These are phyloP conservation scores for Phanerochaete carnosa DNA, from an alignment of 768 basidiomycete species.

Conservation along the genomic window DNA sequence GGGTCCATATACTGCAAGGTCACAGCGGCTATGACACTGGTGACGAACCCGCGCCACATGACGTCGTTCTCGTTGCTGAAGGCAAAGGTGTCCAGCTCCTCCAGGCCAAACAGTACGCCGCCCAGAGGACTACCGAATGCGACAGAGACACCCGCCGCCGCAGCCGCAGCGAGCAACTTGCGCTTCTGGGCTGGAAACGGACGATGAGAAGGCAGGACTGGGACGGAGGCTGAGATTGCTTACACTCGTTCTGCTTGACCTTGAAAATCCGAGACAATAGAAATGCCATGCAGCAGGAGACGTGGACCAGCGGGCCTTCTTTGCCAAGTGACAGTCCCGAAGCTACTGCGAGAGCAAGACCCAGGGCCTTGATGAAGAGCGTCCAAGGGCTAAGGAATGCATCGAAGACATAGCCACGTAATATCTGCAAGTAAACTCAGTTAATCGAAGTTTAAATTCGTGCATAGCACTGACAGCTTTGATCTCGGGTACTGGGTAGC, in stretches of 20 bases:
- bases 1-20: conserved; percentile 82
- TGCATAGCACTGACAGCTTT: conserved; percentile 53
- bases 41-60: conserved; percentile 87
- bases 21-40: conserved; percentile 84
- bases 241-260: conserved; percentile 78
- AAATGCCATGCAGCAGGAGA: conserved; percentile 79
- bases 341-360: conserved; percentile 79
- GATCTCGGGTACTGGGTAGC: conserved; percentile 63
- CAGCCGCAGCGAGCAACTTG: conserved; percentile 77
- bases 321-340: conserved; percentile 85
- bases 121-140: conserved; percentile 88
- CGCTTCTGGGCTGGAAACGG: conserved; percentile 63
- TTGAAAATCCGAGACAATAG: conserved; percentile 63
- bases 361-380: conserved; percentile 79
- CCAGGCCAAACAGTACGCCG: conserved; percentile 82
- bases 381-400: conserved; percentile 86
- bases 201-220: background rate
- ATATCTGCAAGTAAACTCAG: conserved; percentile 42
- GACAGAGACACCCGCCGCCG: conserved; percentile 83
- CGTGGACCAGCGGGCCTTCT: conserved; percentile 86
- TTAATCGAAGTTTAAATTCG: background rate
- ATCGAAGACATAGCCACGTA: conserved; percentile 84
- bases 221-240: background rate
- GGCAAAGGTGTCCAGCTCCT: conserved; percentile 69
- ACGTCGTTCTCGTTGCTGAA: conserved; percentile 62